Evolutionary conservation across 352 stramenopile genomes (phyloP).

Genomic region (Pythium sp.): DNA sequence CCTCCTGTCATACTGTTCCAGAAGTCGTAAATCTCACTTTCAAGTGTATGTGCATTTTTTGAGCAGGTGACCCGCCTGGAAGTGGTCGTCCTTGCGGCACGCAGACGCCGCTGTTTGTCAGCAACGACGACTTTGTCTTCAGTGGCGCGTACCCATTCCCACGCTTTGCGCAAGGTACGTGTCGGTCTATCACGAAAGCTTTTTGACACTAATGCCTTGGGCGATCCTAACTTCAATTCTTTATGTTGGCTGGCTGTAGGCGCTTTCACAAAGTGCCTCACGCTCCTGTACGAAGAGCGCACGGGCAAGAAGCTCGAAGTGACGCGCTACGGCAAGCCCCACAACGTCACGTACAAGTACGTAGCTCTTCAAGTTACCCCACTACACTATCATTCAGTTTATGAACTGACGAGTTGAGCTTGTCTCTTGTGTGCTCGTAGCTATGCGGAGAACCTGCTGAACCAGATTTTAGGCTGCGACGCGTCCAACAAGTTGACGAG

Average conservation of each 20-base stretch:
- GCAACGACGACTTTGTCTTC: conserved; percentile 89
- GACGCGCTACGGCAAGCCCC: conserved; percentile 83
- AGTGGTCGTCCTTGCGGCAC: conserved; percentile 41
- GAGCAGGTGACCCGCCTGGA: conserved; percentile 55
- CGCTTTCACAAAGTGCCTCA: conserved; percentile 74
- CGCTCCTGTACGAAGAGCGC: conserved; percentile 69
- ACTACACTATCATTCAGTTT: neutral
- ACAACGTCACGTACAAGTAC: conserved; percentile 82
- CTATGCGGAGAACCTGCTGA: conserved; percentile 67
- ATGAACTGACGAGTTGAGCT: neutral
- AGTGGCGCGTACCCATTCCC: conserved; percentile 79
- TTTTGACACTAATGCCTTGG: too few species aligned
- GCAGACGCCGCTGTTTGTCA: conserved; percentile 79
- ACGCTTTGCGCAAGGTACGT: conserved; percentile 70
- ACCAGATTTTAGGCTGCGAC: conserved; percentile 42
- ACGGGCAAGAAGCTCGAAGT: conserved; percentile 65
- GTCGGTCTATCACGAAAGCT: neutral
- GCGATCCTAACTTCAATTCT: neutral
- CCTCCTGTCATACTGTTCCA: neutral
- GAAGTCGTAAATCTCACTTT: neutral
- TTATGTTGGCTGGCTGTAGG: conserved; percentile 9
- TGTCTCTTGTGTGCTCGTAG: conserved; percentile 22
- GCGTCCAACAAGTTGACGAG: conserved; percentile 37
- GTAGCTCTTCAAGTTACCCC: conserved; percentile 9
- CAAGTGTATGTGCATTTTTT: neutral